These are phyloP conservation scores for Diplodia sapinea DNA, from an alignment of 2,329 filamentous ascomycete genomes.

Conservation along the genomic window DNA sequence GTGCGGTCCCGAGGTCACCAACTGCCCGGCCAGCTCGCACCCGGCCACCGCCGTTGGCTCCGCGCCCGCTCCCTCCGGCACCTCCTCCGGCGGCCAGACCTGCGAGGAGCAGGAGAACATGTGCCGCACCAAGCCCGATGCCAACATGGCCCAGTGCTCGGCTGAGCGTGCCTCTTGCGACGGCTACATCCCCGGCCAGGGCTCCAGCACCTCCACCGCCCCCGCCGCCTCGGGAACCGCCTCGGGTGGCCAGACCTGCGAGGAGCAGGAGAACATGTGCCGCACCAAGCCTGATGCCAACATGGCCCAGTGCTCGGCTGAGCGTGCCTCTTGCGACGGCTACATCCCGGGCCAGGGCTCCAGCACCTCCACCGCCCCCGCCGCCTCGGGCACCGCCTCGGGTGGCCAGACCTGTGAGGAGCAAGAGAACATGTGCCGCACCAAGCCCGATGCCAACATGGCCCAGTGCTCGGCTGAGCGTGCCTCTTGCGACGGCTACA, in stretches of 20 bases:
- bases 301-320: constrained; percentile 17
- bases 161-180: constrained; percentile 14
- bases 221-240: background rate
- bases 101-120: constrained; percentile 24
- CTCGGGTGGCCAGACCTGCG: constrained; percentile 3
- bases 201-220: background rate
- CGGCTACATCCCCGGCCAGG: constrained; percentile 17
- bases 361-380: background rate
- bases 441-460: constrained; percentile 15
- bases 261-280: constrained; percentile 25
- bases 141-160: constrained; percentile 21
- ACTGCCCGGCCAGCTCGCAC: constrained; percentile 14
- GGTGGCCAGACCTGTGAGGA: constrained; percentile 12
- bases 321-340: constrained; percentile 13
- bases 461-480: constrained; percentile 14
- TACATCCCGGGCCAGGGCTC: constrained; percentile 14
- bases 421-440: constrained; percentile 23
- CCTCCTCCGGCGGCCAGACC: constrained; percentile 1
- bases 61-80: background rate
- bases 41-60: background rate
- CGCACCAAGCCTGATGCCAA: constrained; percentile 9
- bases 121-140: constrained; percentile 10
- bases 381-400: background rate
- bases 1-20: constrained; percentile 31
- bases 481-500: constrained; percentile 16